Conservation (phyloP, 371 early-diverging fungal species). For the Paraphysoderma sedebokerense region DNA sequence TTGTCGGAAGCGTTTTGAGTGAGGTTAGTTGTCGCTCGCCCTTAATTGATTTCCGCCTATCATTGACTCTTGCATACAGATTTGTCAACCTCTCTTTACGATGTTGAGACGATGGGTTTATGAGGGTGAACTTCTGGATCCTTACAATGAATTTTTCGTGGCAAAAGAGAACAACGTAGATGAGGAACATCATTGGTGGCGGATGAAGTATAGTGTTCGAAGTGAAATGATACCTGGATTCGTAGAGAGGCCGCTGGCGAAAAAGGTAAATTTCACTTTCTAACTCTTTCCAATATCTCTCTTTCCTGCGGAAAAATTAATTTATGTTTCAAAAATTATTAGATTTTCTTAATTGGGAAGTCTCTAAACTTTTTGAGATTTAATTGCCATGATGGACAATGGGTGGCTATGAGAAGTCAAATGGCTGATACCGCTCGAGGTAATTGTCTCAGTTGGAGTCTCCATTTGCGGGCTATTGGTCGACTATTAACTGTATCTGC, state of each 20-base stretch:
- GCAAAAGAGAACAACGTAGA: constrained; percentile 12
- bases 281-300: neutral
- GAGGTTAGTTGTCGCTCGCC: neutral
- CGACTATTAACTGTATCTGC: too few species aligned
- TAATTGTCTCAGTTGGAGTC: too few species aligned
- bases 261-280: constrained; percentile 33
- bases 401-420: constrained; percentile 15
- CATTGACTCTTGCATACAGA: neutral
- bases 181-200: constrained; percentile 59
- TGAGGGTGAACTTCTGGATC: constrained; percentile 86
- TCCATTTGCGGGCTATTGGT: too few species aligned
- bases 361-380: constrained; percentile 80
- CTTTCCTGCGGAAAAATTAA: neutral
- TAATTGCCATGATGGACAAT: constrained; percentile 55
- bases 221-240: constrained; percentile 72
- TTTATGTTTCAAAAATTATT: constrained; percentile 12
- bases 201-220: constrained; percentile 47
- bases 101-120: constrained; percentile 87
- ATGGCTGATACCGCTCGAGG: neutral
- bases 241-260: constrained; percentile 49
- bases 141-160: constrained; percentile 86
- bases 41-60: neutral
- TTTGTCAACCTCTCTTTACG: constrained; percentile 53
- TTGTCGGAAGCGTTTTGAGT: constrained; percentile 48
- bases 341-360: constrained; percentile 83